Evolutionary conservation across 257 asterid genomes (phyloP).

Genomic region (Gentiana straminea): DNA sequence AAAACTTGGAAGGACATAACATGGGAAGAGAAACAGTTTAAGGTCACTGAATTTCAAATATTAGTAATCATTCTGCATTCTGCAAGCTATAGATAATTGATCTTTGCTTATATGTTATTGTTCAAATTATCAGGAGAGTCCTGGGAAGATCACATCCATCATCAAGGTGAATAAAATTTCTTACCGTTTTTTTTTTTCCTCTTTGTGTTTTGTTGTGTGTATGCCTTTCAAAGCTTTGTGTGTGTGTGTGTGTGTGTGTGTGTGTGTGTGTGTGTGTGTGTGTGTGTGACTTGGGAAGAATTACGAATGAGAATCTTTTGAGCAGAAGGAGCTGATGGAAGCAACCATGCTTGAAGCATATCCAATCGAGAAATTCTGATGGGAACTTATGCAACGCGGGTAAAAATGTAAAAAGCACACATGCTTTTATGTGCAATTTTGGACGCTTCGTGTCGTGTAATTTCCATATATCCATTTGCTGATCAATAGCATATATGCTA

Average conservation of each 20-base stretch:
- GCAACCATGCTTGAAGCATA: constrained; percentile 31
- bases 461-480: too few relatives aligned
- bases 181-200: too few relatives aligned
- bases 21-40: constrained; percentile 71
- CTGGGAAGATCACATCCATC: constrained; percentile 68
- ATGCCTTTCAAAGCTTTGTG: too few relatives aligned
- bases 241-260: too few relatives aligned
- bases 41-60: constrained; percentile 29
- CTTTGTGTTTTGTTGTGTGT: too few relatives aligned
- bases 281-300: background rate
- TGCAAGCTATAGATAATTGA: constrained; percentile 4
- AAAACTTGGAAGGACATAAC: constrained; percentile 51
- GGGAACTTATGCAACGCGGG: too few relatives aligned
- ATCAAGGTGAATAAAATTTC: constrained; percentile 42
- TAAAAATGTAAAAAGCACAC: too few relatives aligned
- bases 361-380: constrained; percentile 17
- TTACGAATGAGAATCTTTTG: constrained; percentile 5
- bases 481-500: too few relatives aligned
- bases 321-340: constrained; percentile 43
- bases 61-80: background rate
- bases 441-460: too few relatives aligned
- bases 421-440: too few relatives aligned
- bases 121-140: constrained; percentile 40
- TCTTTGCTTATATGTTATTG: constrained; percentile 5
- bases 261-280: too few relatives aligned